Conservation (phyloP, 805 yeast species). For the Saccharomycopsis sp. region DNA sequence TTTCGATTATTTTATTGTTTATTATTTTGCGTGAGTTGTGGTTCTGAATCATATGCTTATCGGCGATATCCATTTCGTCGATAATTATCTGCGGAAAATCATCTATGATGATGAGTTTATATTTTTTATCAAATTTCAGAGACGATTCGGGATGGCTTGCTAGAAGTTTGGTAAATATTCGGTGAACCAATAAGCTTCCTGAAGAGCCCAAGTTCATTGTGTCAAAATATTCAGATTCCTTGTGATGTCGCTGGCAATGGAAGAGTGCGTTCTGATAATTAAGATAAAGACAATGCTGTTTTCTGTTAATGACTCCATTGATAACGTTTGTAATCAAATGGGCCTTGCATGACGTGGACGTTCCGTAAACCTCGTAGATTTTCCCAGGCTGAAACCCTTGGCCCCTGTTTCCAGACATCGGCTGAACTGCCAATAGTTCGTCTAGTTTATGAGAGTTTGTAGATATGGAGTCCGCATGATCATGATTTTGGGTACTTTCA, state of each 20-base stretch:
- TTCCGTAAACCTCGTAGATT: conserved; percentile 19
- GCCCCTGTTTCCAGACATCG: background rate
- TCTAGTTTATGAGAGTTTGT: background rate
- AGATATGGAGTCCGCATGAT: background rate
- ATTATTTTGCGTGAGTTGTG: conserved; percentile 2
- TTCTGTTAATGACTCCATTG: background rate
- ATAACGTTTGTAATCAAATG: conserved; percentile 3
- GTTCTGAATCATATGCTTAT: conserved; percentile 2
- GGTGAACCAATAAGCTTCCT: conserved; percentile 1
- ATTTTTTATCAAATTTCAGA: background rate
- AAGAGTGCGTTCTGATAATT: conserved; percentile 12
- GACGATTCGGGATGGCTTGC: background rate
- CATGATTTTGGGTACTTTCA: background rate
- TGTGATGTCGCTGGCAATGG: background rate
- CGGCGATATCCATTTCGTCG: conserved; percentile 6
- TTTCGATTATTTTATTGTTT: conserved; percentile 11
- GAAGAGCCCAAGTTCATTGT: conserved; percentile 1
- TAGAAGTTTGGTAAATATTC: background rate
- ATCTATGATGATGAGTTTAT: conserved; percentile 15
- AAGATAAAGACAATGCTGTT: conserved; percentile 9
- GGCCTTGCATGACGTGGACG: conserved; percentile 3
- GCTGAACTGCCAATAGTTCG: background rate
- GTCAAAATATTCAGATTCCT: background rate
- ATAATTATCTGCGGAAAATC: conserved; percentile 15
- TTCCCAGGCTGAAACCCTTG: conserved; percentile 14